Percentiles rank a stretch among this genome's conserved stretches.
Conservation (phyloP, 2,329 filamentous ascomycete genomes). For the Scleromitrula shiraiana region DNA sequence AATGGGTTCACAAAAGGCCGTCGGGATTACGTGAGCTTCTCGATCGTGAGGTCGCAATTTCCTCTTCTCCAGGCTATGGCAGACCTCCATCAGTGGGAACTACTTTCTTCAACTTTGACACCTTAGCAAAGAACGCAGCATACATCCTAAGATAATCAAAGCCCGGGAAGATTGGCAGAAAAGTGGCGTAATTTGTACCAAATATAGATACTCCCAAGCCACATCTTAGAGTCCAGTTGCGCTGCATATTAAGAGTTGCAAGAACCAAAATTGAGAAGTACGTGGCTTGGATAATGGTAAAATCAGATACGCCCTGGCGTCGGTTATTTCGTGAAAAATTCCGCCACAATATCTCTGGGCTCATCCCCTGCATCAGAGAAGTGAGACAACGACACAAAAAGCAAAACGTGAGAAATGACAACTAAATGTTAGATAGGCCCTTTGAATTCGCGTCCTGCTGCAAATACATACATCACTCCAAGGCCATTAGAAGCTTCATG, state of each 20-base stretch:
- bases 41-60: background rate
- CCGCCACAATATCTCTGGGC: background rate
- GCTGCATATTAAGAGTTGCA: too few relatives aligned
- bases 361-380: background rate
- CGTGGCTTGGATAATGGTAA: too few relatives aligned
- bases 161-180: too few relatives aligned
- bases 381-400: background rate
- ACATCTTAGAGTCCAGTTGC: too few relatives aligned
- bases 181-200: too few relatives aligned
- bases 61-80: background rate
- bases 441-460: background rate
- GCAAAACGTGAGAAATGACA: background rate
- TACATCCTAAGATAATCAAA: background rate
- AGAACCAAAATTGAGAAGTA: too few relatives aligned
- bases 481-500: background rate
- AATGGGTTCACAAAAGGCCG: slow-evolving; percentile 15
- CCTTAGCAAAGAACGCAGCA: background rate
- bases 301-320: too few relatives aligned
- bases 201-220: too few relatives aligned
- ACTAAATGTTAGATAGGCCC: background rate
- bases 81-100: background rate
- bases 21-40: background rate
- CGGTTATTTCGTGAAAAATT: too few relatives aligned
- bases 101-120: background rate
- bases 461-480: background rate